Base-by-base conservation (phyloP, 805 yeast genomes). In the Metschnikowia bowlesiae region DNA sequence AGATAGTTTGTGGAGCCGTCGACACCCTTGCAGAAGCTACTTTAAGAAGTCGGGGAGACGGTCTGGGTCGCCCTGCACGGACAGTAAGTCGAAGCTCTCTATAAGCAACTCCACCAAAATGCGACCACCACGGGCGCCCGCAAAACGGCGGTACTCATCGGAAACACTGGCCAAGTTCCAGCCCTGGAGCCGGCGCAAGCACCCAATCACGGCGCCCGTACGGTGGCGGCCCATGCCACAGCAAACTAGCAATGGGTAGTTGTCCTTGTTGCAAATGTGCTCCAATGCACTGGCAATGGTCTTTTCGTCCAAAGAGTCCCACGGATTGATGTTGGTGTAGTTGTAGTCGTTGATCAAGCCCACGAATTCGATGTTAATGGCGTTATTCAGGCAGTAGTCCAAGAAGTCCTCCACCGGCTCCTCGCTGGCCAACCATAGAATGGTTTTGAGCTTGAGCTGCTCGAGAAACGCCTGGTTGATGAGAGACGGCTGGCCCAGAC, bases 151-250 rank as follows among this genome's bases (percentile, higher is more conserved):
- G 64, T 92, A 92, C 65, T 92, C 99, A 65, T 92, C 99, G 50
- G 90, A 82, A 1, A 92, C 94, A 65, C 74, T 67, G 9, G 98
- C 97, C 63, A 92, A 71, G 62, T 95, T 94, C 99, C 99, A 92
- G n/a, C 95, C 92, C 75, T 94, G 97, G 16, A 94, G 71, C 52
- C 96, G 78, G 55, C 99, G 74, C 43, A 92, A 71, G 66, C 99
- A 92, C 0, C 99, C 99, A 52, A 94, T 82, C 3, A 94, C 96
- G 0, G 98, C 91, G 1, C 99, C 99, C 0, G 98, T 91, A 56
- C 99, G 76, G 67, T 92, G 99, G 58, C 99, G 75, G 0, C 99
- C 99, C 99, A 94, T 94, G 11, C 97, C 97, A 61, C 98, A 94
- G 66, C 98, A 94, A 4, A 91, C 91, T 46, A 94, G 71, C 53